Evolutionary conservation across 129 eudicot genomes (phyloP), one percentile per base, ranked within the genome.

Genomic region (Flaveria linearis): DNA sequence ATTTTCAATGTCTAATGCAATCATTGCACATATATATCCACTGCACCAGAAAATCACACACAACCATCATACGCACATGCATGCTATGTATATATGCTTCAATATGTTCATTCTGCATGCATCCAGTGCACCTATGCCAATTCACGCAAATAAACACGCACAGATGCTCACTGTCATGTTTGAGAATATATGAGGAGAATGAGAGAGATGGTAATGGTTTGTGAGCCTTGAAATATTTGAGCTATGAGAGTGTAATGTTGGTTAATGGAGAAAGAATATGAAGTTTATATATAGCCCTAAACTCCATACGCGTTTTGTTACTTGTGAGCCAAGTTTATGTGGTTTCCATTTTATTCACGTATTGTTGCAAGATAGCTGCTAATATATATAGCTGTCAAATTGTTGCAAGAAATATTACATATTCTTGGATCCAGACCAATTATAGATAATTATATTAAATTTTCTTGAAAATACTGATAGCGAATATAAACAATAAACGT

Each of bases 81-180:
- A 22, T 58, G 65, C 5, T 58, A 58, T 36, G 8, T 28, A 28
- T 20, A 13, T 58, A 20, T 58, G 16, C 64, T 10, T 57, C 16
- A 11, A 49, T 13, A 49, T 49, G 53, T 49, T 49, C 53, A 49
- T 49, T 49, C 14, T 5, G 53, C 13, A 2, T 23, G 65, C 3
- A 11, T 23, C 7, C 10, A 67, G 2, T 2, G 13, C 15, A 67
- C 14, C 15, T 16, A 69, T 47, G 23, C 4, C 9, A 10, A 17
- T 9, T 43, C 5, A 69, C 39, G 28, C 25, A 69, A 15, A 43
- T 39, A 12, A 49, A 49, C 7, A 49, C 7, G 0, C n/a, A 14
- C 53, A 60, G 73, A 57, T 52, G 61, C 84, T 80, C 17, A 84
- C 87, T 23, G 81, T 75, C 87, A 79, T 79, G 36, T 61, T 20